Evolutionary conservation across 2,329 filamentous ascomycete genomes (phyloP), one percentile per base, ranked within the genome.

Genomic region (Metarhizium guizhouense): DNA sequence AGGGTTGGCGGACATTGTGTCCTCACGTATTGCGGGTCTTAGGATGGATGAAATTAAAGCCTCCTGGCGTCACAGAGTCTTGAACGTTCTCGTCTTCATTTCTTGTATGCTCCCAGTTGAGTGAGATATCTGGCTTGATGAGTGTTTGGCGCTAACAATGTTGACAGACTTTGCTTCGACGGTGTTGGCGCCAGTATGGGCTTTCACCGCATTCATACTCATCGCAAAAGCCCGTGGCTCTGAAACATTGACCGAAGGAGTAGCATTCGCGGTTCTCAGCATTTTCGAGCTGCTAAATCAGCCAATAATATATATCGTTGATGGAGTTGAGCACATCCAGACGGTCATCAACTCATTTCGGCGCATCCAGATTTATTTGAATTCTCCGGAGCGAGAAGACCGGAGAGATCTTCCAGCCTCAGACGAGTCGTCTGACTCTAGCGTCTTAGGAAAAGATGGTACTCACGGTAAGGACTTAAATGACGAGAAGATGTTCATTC

Each of bases 41-140:
- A 63, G 73, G 14, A 58, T 68, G 1, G 56, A 65, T 2, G 73
- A 75, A 57, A 53, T 75, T 68, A 60, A 60, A 63, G 56, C 59
- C 66, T 52, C 63, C 67, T 42, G 62, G 61, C 56, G 56, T 3
- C 63, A 67, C 52, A 61, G 62, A 54, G 52, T 62, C 16, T 48
- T 61, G 51, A 57, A 36, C 18, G 18, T 38, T 18, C 32, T 34
- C 4, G 49, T 36, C 16, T 32, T 51, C 29, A 36, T 34, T 20
- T 32, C 32, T 36, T 51, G 49, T 51, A 38, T 18, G 42, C 16
- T 16, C 3, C 42, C 10, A 45, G 4, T 32, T 32, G 30, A 8
- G 30, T 32, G 30, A 32, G 30, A 8, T 4, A 8, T 8, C 30
- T 32, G 30, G 30, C 30, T 32, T 8, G 4, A 32, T 8, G 30